A percentile compares a stretch with the other conserved stretches of the same genome.
Conservation (phyloP, 73 alveolate species). For the Uronychia setigera region DNA sequence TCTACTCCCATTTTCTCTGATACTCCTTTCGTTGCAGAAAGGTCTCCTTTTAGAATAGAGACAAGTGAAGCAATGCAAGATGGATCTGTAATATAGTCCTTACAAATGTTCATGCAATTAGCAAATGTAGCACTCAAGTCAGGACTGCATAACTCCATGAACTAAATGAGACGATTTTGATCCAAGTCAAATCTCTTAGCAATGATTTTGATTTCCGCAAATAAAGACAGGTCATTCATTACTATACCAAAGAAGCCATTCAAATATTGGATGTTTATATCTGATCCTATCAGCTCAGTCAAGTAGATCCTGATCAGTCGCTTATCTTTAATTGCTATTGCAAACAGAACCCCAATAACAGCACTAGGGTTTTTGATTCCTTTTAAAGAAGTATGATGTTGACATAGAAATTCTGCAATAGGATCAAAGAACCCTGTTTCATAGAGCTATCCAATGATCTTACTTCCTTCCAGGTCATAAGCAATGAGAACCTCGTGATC, state of each 20-base stretch:
- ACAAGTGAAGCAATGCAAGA: background rate
- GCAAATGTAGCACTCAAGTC: background rate
- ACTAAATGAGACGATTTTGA: background rate
- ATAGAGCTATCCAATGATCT: background rate
- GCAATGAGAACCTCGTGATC: background rate
- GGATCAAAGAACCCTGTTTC: constrained; percentile 26
- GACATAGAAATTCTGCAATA: constrained; percentile 8
- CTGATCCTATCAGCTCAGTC: constrained; percentile 4
- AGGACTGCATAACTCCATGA: constrained; percentile 1
- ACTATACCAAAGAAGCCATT: constrained; percentile 24
- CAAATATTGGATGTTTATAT: background rate
- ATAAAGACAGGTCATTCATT: constrained; percentile 6
- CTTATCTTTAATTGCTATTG: constrained; percentile 4
- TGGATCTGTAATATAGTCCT: constrained; percentile 1
- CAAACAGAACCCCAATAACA: constrained; percentile 23
- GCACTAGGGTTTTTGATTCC: constrained; percentile 11
- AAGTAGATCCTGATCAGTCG: constrained; percentile 3
- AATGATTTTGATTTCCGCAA: constrained; percentile 13
- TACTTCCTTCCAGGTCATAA: background rate
- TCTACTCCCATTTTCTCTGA: constrained; percentile 21
- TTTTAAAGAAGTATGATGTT: background rate
- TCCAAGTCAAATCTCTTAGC: constrained; percentile 10
- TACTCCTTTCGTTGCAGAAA: background rate
- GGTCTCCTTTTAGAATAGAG: constrained; percentile 14
- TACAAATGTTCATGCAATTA: background rate